Evolutionary conservation across 768 basidiomycete genomes (phyloP).

Genomic region (Xerocomus brunneocitrinus): DNA sequence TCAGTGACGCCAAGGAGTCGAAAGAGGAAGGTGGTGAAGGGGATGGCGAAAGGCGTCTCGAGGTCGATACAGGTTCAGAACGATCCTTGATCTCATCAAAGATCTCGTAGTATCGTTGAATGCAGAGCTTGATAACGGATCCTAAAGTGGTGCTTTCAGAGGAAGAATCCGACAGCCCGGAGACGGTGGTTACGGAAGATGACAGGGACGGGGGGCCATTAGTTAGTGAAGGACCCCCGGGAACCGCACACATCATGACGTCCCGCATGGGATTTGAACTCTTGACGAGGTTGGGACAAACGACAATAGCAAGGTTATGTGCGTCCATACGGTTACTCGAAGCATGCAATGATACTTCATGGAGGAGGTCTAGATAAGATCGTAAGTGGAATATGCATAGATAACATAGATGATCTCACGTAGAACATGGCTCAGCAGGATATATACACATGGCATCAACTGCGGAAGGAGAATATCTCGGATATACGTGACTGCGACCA

Average conservation of each 20-base stretch:
- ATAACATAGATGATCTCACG: slow-evolving; percentile 38
- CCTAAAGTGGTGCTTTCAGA: slow-evolving; percentile 61
- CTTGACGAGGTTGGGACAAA: slow-evolving; percentile 76
- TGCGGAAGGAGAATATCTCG: slow-evolving; percentile 63
- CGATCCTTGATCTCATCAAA: slow-evolving; percentile 80
- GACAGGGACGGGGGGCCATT: slow-evolving; percentile 24
- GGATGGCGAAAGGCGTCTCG: slow-evolving; percentile 21
- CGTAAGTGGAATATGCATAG: slow-evolving; percentile 6
- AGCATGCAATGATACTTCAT: slow-evolving; percentile 70
- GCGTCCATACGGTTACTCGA: slow-evolving; percentile 76
- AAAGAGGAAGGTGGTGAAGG: slow-evolving; percentile 25
- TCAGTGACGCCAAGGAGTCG: slow-evolving; percentile 21
- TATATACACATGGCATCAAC: slow-evolving; percentile 66
- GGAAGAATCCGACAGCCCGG: slow-evolving; percentile 26
- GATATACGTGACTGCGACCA: slow-evolving; percentile 59
- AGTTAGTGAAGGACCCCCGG: slow-evolving; percentile 41
- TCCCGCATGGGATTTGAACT: slow-evolving; percentile 64
- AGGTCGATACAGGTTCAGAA: slow-evolving; percentile 49
- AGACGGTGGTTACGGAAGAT: slow-evolving; percentile 14
- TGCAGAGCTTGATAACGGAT: slow-evolving; percentile 68
- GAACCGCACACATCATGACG: slow-evolving; percentile 67
- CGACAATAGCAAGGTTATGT: slow-evolving; percentile 73
- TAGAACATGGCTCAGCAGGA: slow-evolving; percentile 65
- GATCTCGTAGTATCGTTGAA: slow-evolving; percentile 78
- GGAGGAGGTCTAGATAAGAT: slow-evolving; percentile 56